Evolutionary conservation across 345 rosid genomes (phyloP).

Genomic region (Nephelium lappaceum): DNA sequence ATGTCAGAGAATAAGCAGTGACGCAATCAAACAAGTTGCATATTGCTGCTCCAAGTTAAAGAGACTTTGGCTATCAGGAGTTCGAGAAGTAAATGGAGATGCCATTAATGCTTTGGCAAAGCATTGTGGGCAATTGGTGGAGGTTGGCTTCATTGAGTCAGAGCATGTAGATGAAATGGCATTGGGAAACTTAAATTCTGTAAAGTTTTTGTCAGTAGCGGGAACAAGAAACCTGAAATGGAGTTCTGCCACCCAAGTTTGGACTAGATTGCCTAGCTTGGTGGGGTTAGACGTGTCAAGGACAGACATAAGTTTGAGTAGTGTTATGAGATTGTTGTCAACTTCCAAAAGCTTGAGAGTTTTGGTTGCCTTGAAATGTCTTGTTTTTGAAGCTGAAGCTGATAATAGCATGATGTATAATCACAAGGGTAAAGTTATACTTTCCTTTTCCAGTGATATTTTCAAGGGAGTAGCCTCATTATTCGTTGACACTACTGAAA

Average conservation of each 20-base stretch:
- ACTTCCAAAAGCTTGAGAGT: slow-evolving; percentile 28
- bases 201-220: slow-evolving; percentile 35
- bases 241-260: slow-evolving; percentile 33
- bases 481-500: slow-evolving; percentile 29
- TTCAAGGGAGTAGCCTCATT: slow-evolving; percentile 29
- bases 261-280: slow-evolving; percentile 32
- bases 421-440: slow-evolving; percentile 30
- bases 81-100: slow-evolving; percentile 32
- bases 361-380: slow-evolving; percentile 35
- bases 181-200: slow-evolving; percentile 33
- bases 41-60: slow-evolving; percentile 38
- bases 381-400: slow-evolving; percentile 34
- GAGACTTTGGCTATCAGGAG: slow-evolving; percentile 39
- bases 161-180: slow-evolving; percentile 34
- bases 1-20: slow-evolving; percentile 41
- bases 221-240: slow-evolving; percentile 44
- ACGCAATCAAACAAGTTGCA: slow-evolving; percentile 43
- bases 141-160: slow-evolving; percentile 36
- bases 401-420: slow-evolving; percentile 7
- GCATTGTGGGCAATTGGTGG: slow-evolving; percentile 29
- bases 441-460: slow-evolving; percentile 30
- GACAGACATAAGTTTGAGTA: slow-evolving; percentile 34
- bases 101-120: slow-evolving; percentile 42
- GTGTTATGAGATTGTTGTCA: slow-evolving; percentile 25
- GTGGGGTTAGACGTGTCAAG: slow-evolving; percentile 39